Evolutionary conservation across 176 grass and related monocot species (phyloP).

Genomic region (Ampelocalamus luodianensis): DNA sequence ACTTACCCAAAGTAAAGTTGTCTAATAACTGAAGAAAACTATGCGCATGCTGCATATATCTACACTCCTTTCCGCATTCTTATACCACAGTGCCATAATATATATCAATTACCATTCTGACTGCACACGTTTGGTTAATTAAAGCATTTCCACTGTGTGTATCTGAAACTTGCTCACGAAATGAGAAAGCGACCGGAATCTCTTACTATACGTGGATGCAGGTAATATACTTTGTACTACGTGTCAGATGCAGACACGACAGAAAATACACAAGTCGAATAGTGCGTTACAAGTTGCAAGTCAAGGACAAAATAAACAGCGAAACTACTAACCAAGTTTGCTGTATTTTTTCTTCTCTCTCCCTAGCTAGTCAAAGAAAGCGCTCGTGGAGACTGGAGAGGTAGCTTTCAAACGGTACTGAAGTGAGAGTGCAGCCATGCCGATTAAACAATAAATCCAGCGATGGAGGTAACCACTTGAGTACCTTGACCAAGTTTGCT

Average conservation of each 20-base stretch:
- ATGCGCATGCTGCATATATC: neutral
- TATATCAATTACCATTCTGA: neutral
- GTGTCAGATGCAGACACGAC: neutral
- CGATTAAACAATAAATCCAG: neutral
- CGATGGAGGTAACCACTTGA: slow-evolving; percentile 40
- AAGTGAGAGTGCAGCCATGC: neutral
- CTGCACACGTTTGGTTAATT: neutral
- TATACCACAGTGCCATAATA: neutral
- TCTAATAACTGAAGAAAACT: neutral
- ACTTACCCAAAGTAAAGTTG: slow-evolving; percentile 1
- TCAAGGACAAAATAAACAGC: neutral
- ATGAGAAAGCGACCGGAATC: neutral
- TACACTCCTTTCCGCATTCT: slow-evolving; percentile 25
- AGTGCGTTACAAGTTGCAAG: neutral
- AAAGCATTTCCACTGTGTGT: neutral
- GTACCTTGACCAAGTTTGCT: slow-evolving; percentile 29
- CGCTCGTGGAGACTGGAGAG: neutral
- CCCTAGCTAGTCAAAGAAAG: slow-evolving; percentile 3
- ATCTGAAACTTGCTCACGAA: slow-evolving; percentile 20
- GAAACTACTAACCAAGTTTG: neutral
- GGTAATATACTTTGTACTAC: neutral
- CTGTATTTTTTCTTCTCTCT: neutral
- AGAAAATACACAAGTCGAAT: neutral
- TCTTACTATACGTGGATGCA: neutral
- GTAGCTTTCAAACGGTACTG: slow-evolving; percentile 26